A percentile compares a stretch with the other conserved stretches of the same genome.
These are phyloP conservation scores for Phialophora verrucosa DNA, from an alignment of 2,329 filamentous ascomycete genomes.

Conservation along the genomic window DNA sequence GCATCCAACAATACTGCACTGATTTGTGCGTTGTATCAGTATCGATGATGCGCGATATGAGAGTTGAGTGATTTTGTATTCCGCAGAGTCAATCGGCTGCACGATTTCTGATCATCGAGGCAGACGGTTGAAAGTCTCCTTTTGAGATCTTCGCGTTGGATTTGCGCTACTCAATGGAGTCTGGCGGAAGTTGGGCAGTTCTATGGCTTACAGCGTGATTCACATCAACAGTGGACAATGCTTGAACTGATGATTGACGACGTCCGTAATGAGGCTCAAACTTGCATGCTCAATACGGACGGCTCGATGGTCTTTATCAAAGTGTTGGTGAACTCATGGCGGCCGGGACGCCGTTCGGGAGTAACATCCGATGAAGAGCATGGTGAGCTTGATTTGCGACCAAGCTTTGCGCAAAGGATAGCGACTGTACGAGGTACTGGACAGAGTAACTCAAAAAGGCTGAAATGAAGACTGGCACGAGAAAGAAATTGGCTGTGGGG, in stretches of 20 bases:
- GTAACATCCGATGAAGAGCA: background rate
- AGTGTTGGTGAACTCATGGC: background rate
- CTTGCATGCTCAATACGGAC: background rate
- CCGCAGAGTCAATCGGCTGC: too few relatives aligned
- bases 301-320: background rate
- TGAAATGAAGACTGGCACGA: background rate
- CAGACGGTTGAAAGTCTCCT: too few relatives aligned
- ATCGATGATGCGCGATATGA: background rate
- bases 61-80: background rate
- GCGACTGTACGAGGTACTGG: too few relatives aligned
- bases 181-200: too few relatives aligned
- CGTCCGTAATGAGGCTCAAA: background rate
- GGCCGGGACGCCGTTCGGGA: too few relatives aligned
- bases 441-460: background rate
- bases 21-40: background rate
- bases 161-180: too few relatives aligned
- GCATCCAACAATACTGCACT: background rate
- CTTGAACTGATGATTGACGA: background rate
- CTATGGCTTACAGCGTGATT: too few relatives aligned
- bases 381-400: background rate
- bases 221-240: too few relatives aligned
- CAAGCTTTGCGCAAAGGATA: background rate
- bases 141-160: too few relatives aligned
- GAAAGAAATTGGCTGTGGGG: slow-evolving; percentile 13
- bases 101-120: too few relatives aligned